These are phyloP conservation scores for Acacia melanoxylon DNA, from an alignment of 306 rosid genomes.

Conservation along the genomic window DNA sequence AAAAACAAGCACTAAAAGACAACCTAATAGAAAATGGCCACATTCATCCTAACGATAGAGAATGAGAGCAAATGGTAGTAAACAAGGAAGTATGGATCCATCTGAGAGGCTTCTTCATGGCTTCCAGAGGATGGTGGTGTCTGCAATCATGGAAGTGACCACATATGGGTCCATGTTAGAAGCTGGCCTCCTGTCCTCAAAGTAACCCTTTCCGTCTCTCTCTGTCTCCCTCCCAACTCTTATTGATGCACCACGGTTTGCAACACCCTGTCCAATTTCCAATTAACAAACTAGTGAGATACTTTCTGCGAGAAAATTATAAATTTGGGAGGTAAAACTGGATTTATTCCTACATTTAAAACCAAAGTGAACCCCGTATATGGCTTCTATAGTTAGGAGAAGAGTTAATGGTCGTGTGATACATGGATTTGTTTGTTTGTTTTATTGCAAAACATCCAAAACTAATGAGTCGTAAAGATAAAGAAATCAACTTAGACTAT, in stretches of 20 bases:
- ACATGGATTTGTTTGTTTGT: too few species aligned
- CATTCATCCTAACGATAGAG: neutral
- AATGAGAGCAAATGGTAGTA: neutral
- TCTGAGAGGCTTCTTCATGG: constrained; percentile 40
- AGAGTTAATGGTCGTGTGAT: too few species aligned
- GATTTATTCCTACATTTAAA: too few species aligned
- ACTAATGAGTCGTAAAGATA: too few species aligned
- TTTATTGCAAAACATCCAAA: too few species aligned
- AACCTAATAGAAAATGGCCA: neutral
- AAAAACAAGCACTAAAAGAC: neutral
- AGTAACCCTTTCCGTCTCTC: constrained; percentile 86
- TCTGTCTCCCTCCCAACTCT: constrained; percentile 95
- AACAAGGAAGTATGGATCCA: neutral
- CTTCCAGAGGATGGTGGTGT: constrained; percentile 86
- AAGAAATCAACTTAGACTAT: too few species aligned
- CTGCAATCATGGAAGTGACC: constrained; percentile 89
- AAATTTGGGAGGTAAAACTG: too few species aligned
- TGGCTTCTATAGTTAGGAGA: too few species aligned
- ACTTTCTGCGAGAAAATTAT: too few species aligned
- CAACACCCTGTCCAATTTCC: constrained; percentile 67
- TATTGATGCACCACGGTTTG: constrained; percentile 90
- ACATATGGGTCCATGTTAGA: constrained; percentile 97
- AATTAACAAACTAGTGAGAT: neutral
- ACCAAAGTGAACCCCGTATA: too few species aligned
- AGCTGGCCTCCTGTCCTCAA: constrained; percentile 91